These are phyloP conservation scores for Epichloe coenophiala DNA, from an alignment of 2,329 filamentous ascomycete genomes.

Conservation along the genomic window DNA sequence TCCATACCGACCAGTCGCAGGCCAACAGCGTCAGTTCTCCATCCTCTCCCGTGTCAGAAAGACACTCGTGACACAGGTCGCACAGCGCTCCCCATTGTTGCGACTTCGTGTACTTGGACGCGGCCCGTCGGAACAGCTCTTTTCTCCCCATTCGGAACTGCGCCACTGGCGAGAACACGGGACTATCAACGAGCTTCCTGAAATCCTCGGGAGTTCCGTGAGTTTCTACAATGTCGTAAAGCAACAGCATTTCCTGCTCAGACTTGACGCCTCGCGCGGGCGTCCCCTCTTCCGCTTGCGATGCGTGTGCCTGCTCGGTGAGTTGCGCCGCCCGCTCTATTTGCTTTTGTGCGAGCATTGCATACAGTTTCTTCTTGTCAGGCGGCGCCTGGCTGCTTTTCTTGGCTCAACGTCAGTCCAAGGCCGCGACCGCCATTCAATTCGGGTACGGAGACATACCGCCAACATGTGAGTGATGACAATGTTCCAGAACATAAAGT, in stretches of 20 bases:
- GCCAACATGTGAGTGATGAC: conserved; percentile 38
- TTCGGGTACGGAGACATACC: conserved; percentile 19
- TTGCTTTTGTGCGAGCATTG: conserved; percentile 36
- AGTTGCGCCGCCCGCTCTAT: conserved; percentile 35
- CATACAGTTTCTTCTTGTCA: conserved; percentile 37
- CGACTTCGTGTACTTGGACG: conserved; percentile 23
- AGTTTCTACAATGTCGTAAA: conserved; percentile 32
- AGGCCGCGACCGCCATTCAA: not conserved
- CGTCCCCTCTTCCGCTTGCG: conserved; percentile 8
- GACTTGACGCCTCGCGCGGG: conserved; percentile 23
- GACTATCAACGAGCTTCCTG: conserved; percentile 23
- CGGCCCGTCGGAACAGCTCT: conserved; percentile 29
- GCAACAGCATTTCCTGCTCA: conserved; percentile 37
- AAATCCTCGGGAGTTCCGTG: conserved; percentile 30
- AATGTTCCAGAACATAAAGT: conserved; percentile 42
- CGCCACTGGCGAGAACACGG: conserved; percentile 26
- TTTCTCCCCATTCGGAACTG: conserved; percentile 35
- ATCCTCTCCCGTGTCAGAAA: conserved; percentile 24
- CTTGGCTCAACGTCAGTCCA: conserved; percentile 16
- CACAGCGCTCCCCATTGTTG: conserved; percentile 30
- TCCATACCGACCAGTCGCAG: conserved; percentile 30
- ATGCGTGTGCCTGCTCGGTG: conserved; percentile 22
- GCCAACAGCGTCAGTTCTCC: conserved; percentile 27
- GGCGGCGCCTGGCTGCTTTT: conserved; percentile 31
- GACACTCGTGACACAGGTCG: conserved; percentile 28